phyloP scores from a whole-genome alignment of 2,329 filamentous ascomycete species.

The Penicillium sp. region DNA sequence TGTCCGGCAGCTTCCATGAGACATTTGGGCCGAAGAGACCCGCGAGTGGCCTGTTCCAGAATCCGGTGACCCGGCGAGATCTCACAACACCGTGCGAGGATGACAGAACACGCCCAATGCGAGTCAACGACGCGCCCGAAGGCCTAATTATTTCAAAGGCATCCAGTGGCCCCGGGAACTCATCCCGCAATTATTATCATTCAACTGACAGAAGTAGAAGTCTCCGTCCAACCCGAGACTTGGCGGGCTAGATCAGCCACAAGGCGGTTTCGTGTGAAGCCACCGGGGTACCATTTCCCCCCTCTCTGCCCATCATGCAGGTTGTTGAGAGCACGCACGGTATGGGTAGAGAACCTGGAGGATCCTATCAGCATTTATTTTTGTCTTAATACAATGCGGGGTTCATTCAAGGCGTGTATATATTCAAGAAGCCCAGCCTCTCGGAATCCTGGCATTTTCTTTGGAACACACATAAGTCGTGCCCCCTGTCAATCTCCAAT shows the following conservation, averaged over 20 bases:
- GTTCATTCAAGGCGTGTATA: conserved; percentile 2
- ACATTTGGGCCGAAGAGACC: conserved; percentile 26
- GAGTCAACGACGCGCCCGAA: conserved; percentile 10
- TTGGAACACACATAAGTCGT: neutral
- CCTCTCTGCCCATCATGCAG: conserved; percentile 4
- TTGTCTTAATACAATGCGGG: neutral
- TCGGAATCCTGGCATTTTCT: conserved; percentile 1
- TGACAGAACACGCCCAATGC: conserved; percentile 15
- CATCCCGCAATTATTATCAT: conserved; percentile 16
- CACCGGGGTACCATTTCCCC: conserved; percentile 12
- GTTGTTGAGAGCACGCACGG: neutral
- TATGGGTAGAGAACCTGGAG: neutral
- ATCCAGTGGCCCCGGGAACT: conserved; percentile 13
- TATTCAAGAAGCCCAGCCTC: conserved; percentile 6
- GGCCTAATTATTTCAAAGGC: conserved; percentile 13
- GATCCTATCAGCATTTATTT: neutral
- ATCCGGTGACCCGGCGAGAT: conserved; percentile 26
- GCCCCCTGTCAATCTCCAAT: conserved; percentile 1
- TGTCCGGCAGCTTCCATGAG: conserved; percentile 25
- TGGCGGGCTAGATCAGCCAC: conserved; percentile 24
- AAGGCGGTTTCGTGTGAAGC: conserved; percentile 16
- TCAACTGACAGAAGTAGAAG: conserved; percentile 7
- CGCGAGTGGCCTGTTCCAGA: conserved; percentile 27
- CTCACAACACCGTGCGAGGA: conserved; percentile 27
- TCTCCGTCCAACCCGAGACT: conserved; percentile 23